Conservation (phyloP, 1,139 yeast genomes). For the Taphrina populina region DNA sequence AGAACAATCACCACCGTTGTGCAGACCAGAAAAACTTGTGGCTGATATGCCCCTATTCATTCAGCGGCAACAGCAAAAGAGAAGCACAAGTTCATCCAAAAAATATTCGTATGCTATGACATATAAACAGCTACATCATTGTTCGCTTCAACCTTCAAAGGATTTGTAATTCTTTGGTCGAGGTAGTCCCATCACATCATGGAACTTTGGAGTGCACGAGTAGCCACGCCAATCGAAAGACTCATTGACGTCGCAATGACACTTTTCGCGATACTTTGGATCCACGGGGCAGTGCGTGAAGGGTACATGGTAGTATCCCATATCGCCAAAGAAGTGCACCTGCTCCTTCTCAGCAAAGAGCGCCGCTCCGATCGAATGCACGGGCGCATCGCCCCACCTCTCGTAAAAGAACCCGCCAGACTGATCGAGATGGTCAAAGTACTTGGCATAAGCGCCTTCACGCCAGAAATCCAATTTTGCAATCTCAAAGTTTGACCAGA, state of each 20-base stretch:
- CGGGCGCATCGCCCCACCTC: constrained; percentile 96
- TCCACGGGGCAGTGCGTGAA: constrained; percentile 76
- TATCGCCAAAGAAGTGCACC: constrained; percentile 49
- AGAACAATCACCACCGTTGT: too few species aligned
- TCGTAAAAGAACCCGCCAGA: constrained; percentile 90
- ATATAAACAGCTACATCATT: too few species aligned
- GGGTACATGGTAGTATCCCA: constrained; percentile 63
- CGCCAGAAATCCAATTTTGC: constrained; percentile 78
- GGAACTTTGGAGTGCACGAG: constrained; percentile 47
- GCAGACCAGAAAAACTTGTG: too few species aligned
- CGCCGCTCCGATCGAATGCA: constrained; percentile 52
- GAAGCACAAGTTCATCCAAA: too few species aligned
- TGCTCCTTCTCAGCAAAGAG: constrained; percentile 32
- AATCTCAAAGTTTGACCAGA: constrained; percentile 91
- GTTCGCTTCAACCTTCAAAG: constrained; percentile 19
- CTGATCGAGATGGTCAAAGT: constrained; percentile 68
- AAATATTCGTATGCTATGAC: too few species aligned
- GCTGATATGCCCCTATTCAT: too few species aligned
- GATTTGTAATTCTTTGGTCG: constrained; percentile 32
- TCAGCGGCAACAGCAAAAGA: too few species aligned
- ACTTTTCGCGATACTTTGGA: constrained; percentile 47
- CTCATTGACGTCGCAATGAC: constrained; percentile 68
- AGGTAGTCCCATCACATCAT: constrained; percentile 24
- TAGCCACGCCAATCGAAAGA: constrained; percentile 87
- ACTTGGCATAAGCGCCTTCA: constrained; percentile 61